Percentiles rank a stretch among this genome's conserved stretches.
phyloP scores from a whole-genome alignment of 768 basidiomycete genomes.

The Mycena floridula region DNA sequence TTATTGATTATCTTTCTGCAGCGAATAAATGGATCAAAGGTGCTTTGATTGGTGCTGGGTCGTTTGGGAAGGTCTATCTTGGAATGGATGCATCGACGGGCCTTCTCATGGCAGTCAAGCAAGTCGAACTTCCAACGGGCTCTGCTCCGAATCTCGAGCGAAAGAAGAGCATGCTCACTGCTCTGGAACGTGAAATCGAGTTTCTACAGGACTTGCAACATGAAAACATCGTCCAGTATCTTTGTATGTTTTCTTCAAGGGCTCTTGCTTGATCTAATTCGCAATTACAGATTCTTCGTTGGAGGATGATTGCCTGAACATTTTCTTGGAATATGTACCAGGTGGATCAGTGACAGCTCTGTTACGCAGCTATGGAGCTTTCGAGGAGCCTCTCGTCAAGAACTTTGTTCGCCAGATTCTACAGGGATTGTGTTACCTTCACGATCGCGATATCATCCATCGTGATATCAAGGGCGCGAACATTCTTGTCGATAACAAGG shows the following conservation, averaged over 20 bases:
- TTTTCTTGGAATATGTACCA: slow-evolving; percentile 95
- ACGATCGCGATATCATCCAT: slow-evolving; percentile 92
- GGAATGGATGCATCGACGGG: slow-evolving; percentile 92
- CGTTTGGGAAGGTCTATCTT: slow-evolving; percentile 92
- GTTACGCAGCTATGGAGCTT: slow-evolving; percentile 86
- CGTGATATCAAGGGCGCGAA: slow-evolving; percentile 99
- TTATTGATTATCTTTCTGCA: slow-evolving; percentile 17
- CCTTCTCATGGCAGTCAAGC: slow-evolving; percentile 94
- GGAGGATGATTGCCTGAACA: slow-evolving; percentile 87
- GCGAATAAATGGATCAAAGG: slow-evolving; percentile 97
- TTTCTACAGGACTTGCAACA: slow-evolving; percentile 89
- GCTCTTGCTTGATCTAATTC: slow-evolving; percentile 4
- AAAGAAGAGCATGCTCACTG: slow-evolving; percentile 89
- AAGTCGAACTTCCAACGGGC: slow-evolving; percentile 87
- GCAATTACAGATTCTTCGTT: slow-evolving; percentile 74
- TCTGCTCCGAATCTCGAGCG: slow-evolving; percentile 85
- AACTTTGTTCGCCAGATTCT: slow-evolving; percentile 93
- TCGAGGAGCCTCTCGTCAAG: slow-evolving; percentile 86
- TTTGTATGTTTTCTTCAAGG: slow-evolving; percentile 52
- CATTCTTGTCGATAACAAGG: slow-evolving; percentile 96
- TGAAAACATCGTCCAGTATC: slow-evolving; percentile 96
- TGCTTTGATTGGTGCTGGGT: slow-evolving; percentile 90
- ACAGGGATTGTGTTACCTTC: slow-evolving; percentile 83
- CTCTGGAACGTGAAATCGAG: slow-evolving; percentile 91
- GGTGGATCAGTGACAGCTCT: slow-evolving; percentile 91